Evolutionary conservation across 805 yeast genomes (phyloP), one percentile per base, ranked within the genome.

Genomic region (Debaryomyces tyrocola): DNA sequence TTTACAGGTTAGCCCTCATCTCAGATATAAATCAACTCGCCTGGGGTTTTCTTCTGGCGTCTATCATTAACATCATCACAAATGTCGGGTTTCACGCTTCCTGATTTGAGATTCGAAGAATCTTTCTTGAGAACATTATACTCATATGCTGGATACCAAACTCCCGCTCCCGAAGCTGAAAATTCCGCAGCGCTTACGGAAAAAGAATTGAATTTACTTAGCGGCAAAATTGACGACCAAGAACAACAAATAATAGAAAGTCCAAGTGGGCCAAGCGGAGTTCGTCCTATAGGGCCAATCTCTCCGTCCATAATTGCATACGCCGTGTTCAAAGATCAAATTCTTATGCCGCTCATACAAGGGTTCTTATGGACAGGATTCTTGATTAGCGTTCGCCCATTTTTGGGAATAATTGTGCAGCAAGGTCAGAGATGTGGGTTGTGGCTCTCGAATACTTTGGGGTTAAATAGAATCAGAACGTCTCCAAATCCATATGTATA

Each of bases 61-160:
- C 10, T 24, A 24, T 24, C 27, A 7, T 3, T 24, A 14, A 33
- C 35, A 7, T 15, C 35, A 33, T 15, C 20, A 35, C 29, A 11
- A 24, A 36, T 39, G 28, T 24, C 37, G 5, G 40, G 40, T 14
- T 27, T 65, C 5, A 53, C 63, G 11, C 52, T 75, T 2, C 91
- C 91, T 0, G 92, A 86, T 54, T 64, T 85, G 20, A 69, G 92
- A 38, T 85, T 84, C 55, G 88, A 84, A 55, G 77, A 82, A 46
- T 69, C 86, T 2, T 85, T 85, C 59, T 60, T 70, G 51, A 61
- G 56, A 43, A 60, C 58, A 20, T 59, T 73, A 27, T 48, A 58
- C 33, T 46, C 48, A 9, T 69, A 71, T 46, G 73, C 74, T 15
- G 61, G 55, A 18, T 50, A 42, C 39, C 43, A 36, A 27, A 49